phyloP scores from a whole-genome alignment of 495 filamentous ascomycete genomes.

The Aspergillus bridgeri region DNA sequence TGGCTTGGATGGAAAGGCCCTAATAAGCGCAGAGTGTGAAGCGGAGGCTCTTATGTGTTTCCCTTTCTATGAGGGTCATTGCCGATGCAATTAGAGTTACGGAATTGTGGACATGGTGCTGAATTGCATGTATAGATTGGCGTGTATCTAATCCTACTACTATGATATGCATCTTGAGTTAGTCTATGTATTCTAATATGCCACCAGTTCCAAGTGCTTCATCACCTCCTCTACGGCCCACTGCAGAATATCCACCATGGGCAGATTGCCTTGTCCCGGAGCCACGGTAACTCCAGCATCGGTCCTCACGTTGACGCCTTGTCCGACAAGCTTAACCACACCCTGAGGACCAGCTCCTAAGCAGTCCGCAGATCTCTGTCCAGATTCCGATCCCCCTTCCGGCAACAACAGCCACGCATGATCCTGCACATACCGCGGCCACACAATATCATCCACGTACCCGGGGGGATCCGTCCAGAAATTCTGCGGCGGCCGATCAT shows the following conservation, averaged over 20 bases:
- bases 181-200: background rate
- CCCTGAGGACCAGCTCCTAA: constrained; percentile 14
- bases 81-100: too few relatives aligned
- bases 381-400: constrained; percentile 55
- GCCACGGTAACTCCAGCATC: constrained; percentile 40
- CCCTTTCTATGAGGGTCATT: background rate
- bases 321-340: constrained; percentile 30
- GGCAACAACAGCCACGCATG: constrained; percentile 72
- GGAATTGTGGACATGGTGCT: background rate
- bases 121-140: too few relatives aligned
- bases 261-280: constrained; percentile 31
- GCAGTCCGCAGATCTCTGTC: constrained; percentile 29
- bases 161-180: too few relatives aligned
- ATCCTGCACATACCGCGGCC: constrained; percentile 83
- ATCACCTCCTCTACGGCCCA: constrained; percentile 47
- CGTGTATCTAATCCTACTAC: too few relatives aligned
- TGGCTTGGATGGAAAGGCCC: constrained; percentile 39
- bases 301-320: constrained; percentile 29
- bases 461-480: constrained; percentile 94
- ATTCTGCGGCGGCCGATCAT: constrained; percentile 55
- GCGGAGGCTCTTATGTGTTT: background rate
- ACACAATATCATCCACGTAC: constrained; percentile 92
- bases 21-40: constrained; percentile 2
- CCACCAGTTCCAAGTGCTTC: constrained; percentile 14
- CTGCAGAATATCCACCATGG: constrained; percentile 35